Evolutionary conservation across 164 flowering plant species (phyloP), one percentile per base, ranked within the genome.

Genomic region (grape (Vitis vinifera)): DNA sequence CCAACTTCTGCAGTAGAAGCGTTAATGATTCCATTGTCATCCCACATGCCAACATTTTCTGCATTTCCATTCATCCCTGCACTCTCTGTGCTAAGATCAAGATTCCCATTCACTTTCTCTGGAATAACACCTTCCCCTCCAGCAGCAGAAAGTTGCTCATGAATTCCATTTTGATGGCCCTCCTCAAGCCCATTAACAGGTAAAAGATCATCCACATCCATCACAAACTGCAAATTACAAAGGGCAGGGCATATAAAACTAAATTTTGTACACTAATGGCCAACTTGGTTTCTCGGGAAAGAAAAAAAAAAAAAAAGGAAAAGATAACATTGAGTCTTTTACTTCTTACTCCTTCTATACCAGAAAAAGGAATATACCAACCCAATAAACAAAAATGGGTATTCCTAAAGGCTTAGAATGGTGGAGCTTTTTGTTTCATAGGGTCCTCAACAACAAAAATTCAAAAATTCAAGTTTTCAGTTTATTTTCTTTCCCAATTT

Each of bases 131-230:
- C 67, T 59, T 81, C 77, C 47, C 63, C 79, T 8, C 50, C 75
- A 48, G 31, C 27, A 9, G 51, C 71, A 52, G 71, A 66, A 75
- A 47, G 27, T n/a, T 78, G 71, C 48, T 69, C 71, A 63, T 67
- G 75, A 66, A 53, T 79, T 50, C 85, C 88, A 78, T 86, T 88
- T 72, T 72, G 81, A 72, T 63, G 79, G 66, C 50, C 66, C 52
- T 16, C 64, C 55, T 77, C 80, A 62, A 55, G 75, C 70, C 77
- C 81, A 60, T 68, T 71, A 27, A 31, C 62, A 31, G 66, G 51
- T 15, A 60, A 56, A 60, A 76, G 69, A 65, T 48, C 70, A 63
- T 75, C 81, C 59, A 62, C 68, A 69, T 87, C 93, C 91, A 87
- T 91, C 71, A 51, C 59, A 59, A 62, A 62, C 83, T 78, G 71